A percentile compares a stretch with the other conserved stretches of the same genome.
Evolutionary conservation across 495 filamentous ascomycete species (phyloP).

Genomic region (Neurospora sp.): DNA sequence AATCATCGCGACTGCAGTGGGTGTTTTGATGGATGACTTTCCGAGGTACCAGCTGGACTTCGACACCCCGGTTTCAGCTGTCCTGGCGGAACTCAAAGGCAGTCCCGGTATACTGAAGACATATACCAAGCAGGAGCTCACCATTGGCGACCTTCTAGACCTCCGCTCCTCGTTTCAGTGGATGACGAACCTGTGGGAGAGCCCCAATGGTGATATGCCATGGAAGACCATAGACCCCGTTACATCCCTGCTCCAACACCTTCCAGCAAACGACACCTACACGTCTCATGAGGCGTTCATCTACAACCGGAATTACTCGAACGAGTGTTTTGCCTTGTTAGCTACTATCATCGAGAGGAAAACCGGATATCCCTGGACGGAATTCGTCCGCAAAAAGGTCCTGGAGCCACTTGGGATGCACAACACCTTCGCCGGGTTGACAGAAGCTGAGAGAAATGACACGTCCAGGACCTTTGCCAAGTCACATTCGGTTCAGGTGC

Average conservation of each 20-base stretch:
- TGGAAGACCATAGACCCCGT: constrained; percentile 1
- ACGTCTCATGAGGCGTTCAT: neutral
- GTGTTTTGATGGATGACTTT: constrained; percentile 22
- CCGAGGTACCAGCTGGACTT: constrained; percentile 13
- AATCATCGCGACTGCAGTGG: constrained; percentile 24
- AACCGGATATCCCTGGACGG: neutral
- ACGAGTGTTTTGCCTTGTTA: constrained; percentile 9
- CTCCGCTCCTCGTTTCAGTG: constrained; percentile 7
- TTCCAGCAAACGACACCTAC: constrained; percentile 3
- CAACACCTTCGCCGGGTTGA: constrained; percentile 1
- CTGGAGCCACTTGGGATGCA: constrained; percentile 6
- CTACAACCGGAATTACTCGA: constrained; percentile 11
- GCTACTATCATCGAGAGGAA: constrained; percentile 6
- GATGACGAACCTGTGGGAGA: constrained; percentile 14
- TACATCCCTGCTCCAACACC: neutral
- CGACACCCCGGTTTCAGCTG: neutral
- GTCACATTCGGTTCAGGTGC: constrained; percentile 2
- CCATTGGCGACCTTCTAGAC: constrained; percentile 10
- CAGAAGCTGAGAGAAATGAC: neutral
- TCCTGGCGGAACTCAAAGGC: constrained; percentile 2
- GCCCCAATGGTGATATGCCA: constrained; percentile 5
- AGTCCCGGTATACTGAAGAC: neutral
- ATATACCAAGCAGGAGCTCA: constrained; percentile 2
- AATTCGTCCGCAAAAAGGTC: constrained; percentile 1
- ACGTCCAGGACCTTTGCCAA: neutral